Base-by-base conservation (phyloP, 257 asterid species). In the Solanum arcanum region DNA sequence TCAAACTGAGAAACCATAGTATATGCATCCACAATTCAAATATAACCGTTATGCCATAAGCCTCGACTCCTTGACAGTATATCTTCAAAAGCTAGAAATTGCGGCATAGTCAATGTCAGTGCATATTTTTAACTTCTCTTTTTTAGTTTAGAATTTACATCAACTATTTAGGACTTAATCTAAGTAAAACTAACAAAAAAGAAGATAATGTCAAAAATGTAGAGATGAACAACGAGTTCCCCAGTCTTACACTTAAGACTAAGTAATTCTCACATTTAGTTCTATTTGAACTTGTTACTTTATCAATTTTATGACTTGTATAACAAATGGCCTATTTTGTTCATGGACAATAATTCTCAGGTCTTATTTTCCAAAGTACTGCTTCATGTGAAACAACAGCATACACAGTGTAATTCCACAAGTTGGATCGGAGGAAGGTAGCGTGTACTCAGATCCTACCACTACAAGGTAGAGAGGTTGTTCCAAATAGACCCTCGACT, bases 341-440 rank as follows among this genome's bases (percentile, higher is more conserved):
- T 49, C 60, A 49, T 49, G 60, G 60, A 15, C 60, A 49, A 49
- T 5, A 49, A 74, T 21, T 74, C 20, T 15, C 31, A 74, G 52
- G 31, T 74, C 82, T 10, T 74, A 52, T 39, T 72, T 74, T 74
- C 20, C 10, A 3, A 37, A 74, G 31, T 21, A 20, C 21, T 74
- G 52, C 52, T 21, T 52, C 23, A 1, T 16, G 23, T 16, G 52
- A 29, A 39, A 75, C 82, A 49, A 49, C 60, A 49, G 6, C 23
- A 49, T 49, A 49, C 23, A 2, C 4, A 52, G 0, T 6, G 60
- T 52, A 16, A 52, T 52, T 6, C 2, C 60, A 52, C 9, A 52
- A 52, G 9, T 52, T 6, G 23, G 60, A 0, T 16, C 1, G 18
- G 10, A 6, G 10, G 0, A 52, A 0, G 23, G 0, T 16, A 52